Evolutionary conservation across 768 basidiomycete genomes (phyloP).

Genomic region (Boletales sp.): DNA sequence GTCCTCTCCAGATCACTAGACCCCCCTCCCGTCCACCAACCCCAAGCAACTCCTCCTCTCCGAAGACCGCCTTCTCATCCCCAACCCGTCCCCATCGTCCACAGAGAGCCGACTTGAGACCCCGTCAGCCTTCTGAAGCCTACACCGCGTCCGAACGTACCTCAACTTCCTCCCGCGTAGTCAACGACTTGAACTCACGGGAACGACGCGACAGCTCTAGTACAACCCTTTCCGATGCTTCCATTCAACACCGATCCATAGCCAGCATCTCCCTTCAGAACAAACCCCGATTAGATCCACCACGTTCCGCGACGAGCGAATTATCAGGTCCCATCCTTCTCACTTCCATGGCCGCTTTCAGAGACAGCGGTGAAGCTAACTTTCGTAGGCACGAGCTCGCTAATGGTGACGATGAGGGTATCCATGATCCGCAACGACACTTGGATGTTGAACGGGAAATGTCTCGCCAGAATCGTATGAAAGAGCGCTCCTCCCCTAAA

Average conservation of each 20-base stretch:
- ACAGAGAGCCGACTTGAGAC: conserved; percentile 63
- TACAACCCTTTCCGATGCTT: conserved; percentile 45
- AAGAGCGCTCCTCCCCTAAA: conserved; percentile 62
- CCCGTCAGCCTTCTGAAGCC: conserved; percentile 47
- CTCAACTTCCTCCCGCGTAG: conserved; percentile 41
- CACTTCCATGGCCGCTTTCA: conserved; percentile 63
- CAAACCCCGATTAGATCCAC: conserved; percentile 15
- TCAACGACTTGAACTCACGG: conserved; percentile 24
- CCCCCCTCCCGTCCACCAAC: conserved; percentile 52
- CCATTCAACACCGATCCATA: conserved; percentile 31
- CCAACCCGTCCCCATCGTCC: conserved; percentile 59
- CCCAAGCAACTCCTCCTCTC: conserved; percentile 43
- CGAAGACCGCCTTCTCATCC: conserved; percentile 39
- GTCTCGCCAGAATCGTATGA: conserved; percentile 44
- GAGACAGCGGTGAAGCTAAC: conserved; percentile 46
- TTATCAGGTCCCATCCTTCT: conserved; percentile 17
- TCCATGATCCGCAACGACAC: conserved; percentile 56
- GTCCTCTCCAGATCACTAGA: conserved; percentile 62
- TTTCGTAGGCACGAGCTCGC: conserved; percentile 52
- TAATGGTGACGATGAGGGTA: conserved; percentile 49
- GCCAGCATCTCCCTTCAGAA: conserved; percentile 18
- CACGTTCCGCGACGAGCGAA: conserved; percentile 15
- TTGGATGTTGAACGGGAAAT: conserved; percentile 61
- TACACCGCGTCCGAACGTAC: conserved; percentile 48
- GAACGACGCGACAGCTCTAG: conserved; percentile 50